Conservation (phyloP, 208 protist species). For the Acanthamoeba rhysodes region DNA sequence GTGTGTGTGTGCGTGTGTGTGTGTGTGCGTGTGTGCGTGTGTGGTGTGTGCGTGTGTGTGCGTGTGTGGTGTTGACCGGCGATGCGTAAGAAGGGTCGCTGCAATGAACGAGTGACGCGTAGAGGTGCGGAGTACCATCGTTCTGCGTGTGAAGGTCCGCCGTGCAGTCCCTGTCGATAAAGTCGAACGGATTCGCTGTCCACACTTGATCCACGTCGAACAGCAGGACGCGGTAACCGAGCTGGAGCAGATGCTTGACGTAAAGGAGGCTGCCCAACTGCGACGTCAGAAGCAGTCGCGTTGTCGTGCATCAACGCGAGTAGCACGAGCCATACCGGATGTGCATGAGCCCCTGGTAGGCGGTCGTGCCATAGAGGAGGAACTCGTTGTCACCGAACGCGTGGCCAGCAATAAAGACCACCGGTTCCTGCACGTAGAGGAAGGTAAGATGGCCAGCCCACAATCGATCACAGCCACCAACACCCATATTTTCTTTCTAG, state of each 20-base stretch:
- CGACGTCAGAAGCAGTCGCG: too few species aligned
- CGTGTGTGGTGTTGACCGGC: too few species aligned
- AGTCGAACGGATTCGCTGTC: background rate
- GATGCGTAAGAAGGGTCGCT: too few species aligned
- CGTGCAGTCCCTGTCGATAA: background rate
- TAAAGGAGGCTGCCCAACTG: background rate
- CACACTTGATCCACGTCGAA: slow-evolving; percentile 49
- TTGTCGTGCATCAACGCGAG: background rate
- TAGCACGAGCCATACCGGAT: background rate
- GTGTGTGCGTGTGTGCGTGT: too few species aligned
- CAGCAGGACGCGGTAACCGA: background rate
- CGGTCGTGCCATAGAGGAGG: background rate
- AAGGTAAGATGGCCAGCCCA: background rate
- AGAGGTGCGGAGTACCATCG: background rate
- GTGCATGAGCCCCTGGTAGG: slow-evolving; percentile 34
- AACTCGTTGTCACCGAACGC: background rate
- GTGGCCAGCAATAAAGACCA: background rate
- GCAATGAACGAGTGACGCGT: too few species aligned
- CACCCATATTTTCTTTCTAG: background rate
- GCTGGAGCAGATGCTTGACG: background rate
- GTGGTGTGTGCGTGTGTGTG: too few species aligned
- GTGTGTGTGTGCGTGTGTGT: too few species aligned
- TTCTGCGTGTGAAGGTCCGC: background rate
- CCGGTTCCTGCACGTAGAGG: background rate
- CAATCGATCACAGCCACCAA: background rate